These are phyloP conservation scores for Dichotomopilus funicola DNA, from an alignment of 2,329 filamentous ascomycete species.

Conservation along the genomic window DNA sequence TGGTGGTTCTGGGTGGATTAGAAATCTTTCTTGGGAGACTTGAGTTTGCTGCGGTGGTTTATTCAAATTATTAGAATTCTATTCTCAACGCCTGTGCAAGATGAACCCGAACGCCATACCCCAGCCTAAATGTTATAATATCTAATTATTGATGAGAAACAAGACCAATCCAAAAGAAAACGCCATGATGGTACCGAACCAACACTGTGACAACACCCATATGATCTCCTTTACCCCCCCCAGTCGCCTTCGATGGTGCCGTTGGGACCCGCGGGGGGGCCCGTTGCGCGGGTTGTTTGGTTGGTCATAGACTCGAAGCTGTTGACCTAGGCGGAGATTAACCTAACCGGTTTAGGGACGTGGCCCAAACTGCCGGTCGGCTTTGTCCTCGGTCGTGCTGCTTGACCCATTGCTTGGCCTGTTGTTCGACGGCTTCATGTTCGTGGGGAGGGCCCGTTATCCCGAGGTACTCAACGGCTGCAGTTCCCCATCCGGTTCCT, in stretches of 20 bases:
- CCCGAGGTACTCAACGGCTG: slow-evolving; percentile 15
- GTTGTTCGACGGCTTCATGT: slow-evolving; percentile 20
- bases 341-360: slow-evolving; percentile 14
- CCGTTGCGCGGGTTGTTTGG: slow-evolving; percentile 15
- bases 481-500: too few species aligned
- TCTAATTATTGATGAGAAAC: background rate
- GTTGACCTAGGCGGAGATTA: slow-evolving; percentile 20
- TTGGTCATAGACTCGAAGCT: slow-evolving; percentile 17
- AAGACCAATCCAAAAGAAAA: too few species aligned
- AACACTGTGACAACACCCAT: background rate
- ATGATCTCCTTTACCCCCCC: background rate
- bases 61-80: too few species aligned
- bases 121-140: too few species aligned
- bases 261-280: slow-evolving; percentile 23
- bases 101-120: too few species aligned
- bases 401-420: background rate
- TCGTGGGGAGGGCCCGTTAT: slow-evolving; percentile 21
- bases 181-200: background rate
- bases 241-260: slow-evolving; percentile 17
- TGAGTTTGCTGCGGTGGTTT: too few species aligned
- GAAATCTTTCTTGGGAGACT: background rate
- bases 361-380: slow-evolving; percentile 19
- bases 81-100: too few species aligned
- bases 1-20: background rate
- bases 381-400: background rate